These are phyloP conservation scores for Leccinum subrobustum DNA, from an alignment of 1,284 basidiomycete species.

Conservation along the genomic window DNA sequence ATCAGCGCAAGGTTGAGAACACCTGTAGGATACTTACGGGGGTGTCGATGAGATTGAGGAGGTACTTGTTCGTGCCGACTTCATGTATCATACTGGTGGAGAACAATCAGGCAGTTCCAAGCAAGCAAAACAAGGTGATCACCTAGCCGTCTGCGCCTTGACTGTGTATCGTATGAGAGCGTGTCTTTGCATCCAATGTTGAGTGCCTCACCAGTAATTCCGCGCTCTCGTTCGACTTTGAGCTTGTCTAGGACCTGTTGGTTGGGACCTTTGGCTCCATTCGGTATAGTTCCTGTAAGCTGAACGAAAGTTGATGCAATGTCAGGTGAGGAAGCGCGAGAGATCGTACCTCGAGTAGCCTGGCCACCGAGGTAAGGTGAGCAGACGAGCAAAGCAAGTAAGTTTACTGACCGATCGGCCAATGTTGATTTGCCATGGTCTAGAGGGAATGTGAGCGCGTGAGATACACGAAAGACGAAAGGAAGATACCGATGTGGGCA, in stretches of 20 bases:
- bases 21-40: conserved; percentile 52
- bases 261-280: conserved; percentile 63
- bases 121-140: conserved; percentile 2
- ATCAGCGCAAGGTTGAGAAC: conserved; percentile 9
- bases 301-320: conserved; percentile 34
- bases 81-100: conserved; percentile 72
- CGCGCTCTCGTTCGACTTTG: conserved; percentile 94
- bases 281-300: conserved; percentile 86
- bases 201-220: conserved; percentile 73
- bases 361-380: conserved; percentile 25
- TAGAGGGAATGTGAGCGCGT: conserved; percentile 26
- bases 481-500: conserved; percentile 76
- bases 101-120: conserved; percentile 9
- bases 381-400: not conserved
- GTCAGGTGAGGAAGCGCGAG: not conserved
- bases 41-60: conserved; percentile 97
- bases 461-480: not conserved
- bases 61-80: conserved; percentile 53
- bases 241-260: conserved; percentile 94
- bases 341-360: conserved; percentile 63
- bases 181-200: not conserved
- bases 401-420: conserved; percentile 68
- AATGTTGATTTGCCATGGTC: conserved; percentile 94
- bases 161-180: conserved; percentile 41
- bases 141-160: conserved; percentile 92